Base-by-base conservation (phyloP, 2,329 filamentous ascomycete species). In the Apiospora rasikravindrae region DNA sequence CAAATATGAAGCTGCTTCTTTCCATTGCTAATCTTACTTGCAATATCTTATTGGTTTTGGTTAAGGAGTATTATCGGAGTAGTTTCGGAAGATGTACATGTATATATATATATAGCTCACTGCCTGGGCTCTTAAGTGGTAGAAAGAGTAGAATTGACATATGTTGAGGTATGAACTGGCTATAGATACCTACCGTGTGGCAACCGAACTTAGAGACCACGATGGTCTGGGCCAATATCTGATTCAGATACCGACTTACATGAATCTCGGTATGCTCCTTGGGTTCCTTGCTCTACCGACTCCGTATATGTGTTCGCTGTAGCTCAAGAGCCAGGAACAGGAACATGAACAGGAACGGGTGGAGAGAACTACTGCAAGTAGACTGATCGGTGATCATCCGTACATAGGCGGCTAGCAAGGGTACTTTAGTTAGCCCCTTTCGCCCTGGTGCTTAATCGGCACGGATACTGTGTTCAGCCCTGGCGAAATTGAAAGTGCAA, bases 301-400 rank as follows among this genome's bases (percentile, higher is more conserved):
- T 33, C 8, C 24, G 14, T 26, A 19, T 26, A 37, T 42, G 13
- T 3, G 13, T 42, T 7, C 40, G 13, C 40, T 42, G 40, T 42
- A 1, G 40, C 40, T 42, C 10, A 64, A n/a, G 22, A 64, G 19
- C 26, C 29, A 61, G 53, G 53, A 37, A 61, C 16, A 61, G 53
- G 53, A 61, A 61, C 53, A 61, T 29, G 53, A 37, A 61, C 16
- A 61, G 53, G 53, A 61, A 61, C 53, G 37, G 53, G 53, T 64
- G 57, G 57, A 64, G 57, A 64, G 57, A 40, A 64, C 19, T 64
- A 64, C 57, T 51, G 45, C 45, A 49, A 16, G 53, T 61, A 57
- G 53, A 61, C 26, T 37, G 24, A 57, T 57, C 51, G 29, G 26
- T 57, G 51, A 33, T 57, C 26, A 57, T 29, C 51, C 26, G 14